Conservation (phyloP, 1,284 basidiomycete species). For the Ustilago tritici region DNA sequence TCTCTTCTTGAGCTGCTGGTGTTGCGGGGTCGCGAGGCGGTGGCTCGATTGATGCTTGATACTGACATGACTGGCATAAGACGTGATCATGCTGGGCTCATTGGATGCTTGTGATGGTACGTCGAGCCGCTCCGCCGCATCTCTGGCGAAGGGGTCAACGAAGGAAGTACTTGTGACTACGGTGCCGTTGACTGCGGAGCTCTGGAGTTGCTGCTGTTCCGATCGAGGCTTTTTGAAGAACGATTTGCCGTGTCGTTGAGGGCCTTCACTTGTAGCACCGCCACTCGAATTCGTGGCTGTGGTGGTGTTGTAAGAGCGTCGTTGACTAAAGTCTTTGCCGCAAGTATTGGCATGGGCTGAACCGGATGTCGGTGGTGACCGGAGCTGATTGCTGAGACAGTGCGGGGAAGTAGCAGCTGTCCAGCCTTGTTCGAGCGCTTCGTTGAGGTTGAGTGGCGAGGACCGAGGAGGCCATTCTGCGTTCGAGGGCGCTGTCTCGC, state of each 20-base stretch:
- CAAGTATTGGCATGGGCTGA: not conserved
- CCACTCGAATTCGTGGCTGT: constrained; percentile 19
- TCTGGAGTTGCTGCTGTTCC: not conserved
- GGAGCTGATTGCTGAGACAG: constrained; percentile 32
- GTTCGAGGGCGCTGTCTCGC: not conserved
- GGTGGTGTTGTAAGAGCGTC: constrained; percentile 37
- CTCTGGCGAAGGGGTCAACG: constrained; percentile 25
- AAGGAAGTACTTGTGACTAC: not conserved
- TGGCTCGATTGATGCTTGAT: constrained; percentile 2
- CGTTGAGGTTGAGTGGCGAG: constrained; percentile 31
- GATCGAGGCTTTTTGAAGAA: constrained; percentile 33
- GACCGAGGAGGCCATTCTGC: not conserved
- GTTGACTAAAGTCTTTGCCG: constrained; percentile 20
- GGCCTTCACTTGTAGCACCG: constrained; percentile 4
- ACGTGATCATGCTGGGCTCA: not conserved
- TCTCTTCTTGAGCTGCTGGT: constrained; percentile 17
- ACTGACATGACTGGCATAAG: not conserved
- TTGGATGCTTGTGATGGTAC: not conserved
- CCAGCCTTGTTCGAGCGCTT: constrained; percentile 32
- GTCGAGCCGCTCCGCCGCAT: not conserved
- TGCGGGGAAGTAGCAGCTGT: constrained; percentile 17
- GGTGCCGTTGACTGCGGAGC: not conserved
- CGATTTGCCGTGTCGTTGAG: constrained; percentile 30
- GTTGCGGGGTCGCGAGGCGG: constrained; percentile 17
- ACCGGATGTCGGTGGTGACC: constrained; percentile 14